Conservation (phyloP, 1,284 basidiomycete genomes). For the Chondrostereum purpureum region DNA sequence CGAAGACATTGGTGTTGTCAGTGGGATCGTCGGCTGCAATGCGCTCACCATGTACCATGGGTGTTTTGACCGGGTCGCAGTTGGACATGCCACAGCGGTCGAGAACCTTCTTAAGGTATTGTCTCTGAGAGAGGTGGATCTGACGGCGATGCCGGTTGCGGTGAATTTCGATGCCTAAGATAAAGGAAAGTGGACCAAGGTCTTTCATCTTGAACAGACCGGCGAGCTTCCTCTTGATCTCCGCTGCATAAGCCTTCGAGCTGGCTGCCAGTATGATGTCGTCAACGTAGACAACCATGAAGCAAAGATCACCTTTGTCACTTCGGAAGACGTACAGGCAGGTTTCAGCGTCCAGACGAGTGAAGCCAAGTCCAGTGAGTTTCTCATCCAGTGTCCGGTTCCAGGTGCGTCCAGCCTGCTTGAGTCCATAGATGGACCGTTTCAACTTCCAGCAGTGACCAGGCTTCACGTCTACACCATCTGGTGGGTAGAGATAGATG, state of each 20-base stretch:
- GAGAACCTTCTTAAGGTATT: conserved; percentile 25
- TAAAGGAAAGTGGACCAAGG: conserved; percentile 21
- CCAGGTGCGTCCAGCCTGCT: conserved; percentile 19
- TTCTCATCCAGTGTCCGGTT: conserved; percentile 14
- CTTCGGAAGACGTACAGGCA: conserved; percentile 18
- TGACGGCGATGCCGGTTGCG: conserved; percentile 17
- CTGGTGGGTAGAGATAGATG: conserved; percentile 16
- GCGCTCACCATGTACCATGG: conserved; percentile 15
- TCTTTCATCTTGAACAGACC: conserved; percentile 26
- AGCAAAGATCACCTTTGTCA: conserved; percentile 11
- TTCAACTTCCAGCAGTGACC: conserved; percentile 15
- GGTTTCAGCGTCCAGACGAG: conserved; percentile 15
- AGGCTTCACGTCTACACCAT: conserved; percentile 11
- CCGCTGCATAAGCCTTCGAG: too few species aligned
- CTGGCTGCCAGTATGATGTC: conserved; percentile 16
- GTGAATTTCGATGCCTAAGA: conserved; percentile 25
- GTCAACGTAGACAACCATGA: conserved; percentile 19
- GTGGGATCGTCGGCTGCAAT: too few species aligned
- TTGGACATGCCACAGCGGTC: conserved; percentile 20
- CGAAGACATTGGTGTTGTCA: too few species aligned
- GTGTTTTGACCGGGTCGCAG: conserved; percentile 20
- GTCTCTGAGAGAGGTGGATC: conserved; percentile 22
- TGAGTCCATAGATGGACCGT: conserved; percentile 18
- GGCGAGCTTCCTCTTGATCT: too few species aligned
- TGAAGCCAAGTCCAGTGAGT: conserved; percentile 17